phyloP scores from a whole-genome alignment of 2,329 filamentous ascomycete species.

The Venturia oleaginea region DNA sequence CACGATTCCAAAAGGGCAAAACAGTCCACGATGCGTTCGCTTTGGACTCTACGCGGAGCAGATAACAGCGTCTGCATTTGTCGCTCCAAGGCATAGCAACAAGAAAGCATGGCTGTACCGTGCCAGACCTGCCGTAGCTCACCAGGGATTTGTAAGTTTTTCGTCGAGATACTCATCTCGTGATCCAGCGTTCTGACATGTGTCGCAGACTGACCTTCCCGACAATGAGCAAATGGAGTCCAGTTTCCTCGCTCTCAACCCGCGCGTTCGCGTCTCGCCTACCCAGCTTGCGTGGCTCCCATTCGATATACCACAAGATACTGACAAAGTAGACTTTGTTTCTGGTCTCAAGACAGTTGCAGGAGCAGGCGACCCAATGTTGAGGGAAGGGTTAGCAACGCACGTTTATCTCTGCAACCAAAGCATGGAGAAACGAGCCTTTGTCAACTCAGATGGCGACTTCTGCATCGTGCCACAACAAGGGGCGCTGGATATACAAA shows the following conservation, averaged over 20 bases:
- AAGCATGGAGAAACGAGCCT: constrained; percentile 68
- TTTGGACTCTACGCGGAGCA: constrained; percentile 64
- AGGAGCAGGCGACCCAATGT: constrained; percentile 70
- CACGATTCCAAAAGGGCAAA: constrained; percentile 55
- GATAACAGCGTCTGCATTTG: constrained; percentile 64
- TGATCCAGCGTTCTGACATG: too few species aligned
- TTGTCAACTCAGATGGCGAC: constrained; percentile 72
- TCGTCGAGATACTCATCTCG: too few species aligned
- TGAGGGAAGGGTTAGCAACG: constrained; percentile 72
- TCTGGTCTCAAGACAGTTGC: too few species aligned
- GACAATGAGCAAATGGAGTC: constrained; percentile 76
- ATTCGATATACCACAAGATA: constrained; percentile 29
- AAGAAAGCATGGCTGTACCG: constrained; percentile 66
- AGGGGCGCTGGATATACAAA: constrained; percentile 57
- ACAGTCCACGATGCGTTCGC: constrained; percentile 59
- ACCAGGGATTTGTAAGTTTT: too few species aligned
- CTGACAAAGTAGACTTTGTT: too few species aligned
- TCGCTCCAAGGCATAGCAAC: constrained; percentile 58
- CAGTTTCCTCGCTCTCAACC: constrained; percentile 56
- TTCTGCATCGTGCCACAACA: constrained; percentile 57
- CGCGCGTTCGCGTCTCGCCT: constrained; percentile 28
- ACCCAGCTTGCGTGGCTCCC: constrained; percentile 30
- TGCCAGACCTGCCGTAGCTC: constrained; percentile 55
- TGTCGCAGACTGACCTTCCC: too few species aligned
- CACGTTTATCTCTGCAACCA: constrained; percentile 71